These are phyloP conservation scores for Cunninghamia lanceolata DNA, from an alignment of 75 land plant species.

Conservation along the genomic window DNA sequence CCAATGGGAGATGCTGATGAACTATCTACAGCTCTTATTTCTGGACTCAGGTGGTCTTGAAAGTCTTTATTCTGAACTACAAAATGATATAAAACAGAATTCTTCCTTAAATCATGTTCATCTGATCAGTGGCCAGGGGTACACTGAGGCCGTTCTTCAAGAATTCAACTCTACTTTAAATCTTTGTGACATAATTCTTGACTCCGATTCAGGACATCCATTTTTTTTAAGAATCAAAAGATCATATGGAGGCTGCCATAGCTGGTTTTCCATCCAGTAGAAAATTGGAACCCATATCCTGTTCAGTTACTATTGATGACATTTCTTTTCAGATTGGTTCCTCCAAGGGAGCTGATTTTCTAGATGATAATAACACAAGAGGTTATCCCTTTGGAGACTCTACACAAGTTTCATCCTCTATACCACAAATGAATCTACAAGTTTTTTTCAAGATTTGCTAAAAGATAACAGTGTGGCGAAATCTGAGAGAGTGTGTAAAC, in stretches of 20 bases:
- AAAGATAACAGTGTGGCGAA: conserved; percentile 7
- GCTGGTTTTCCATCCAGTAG: conserved; percentile 9
- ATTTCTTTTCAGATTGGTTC: background rate
- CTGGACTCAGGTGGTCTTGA: background rate
- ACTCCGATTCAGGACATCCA: background rate
- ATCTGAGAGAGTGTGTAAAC: conserved; percentile 8
- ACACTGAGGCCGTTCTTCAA: conserved; percentile 1
- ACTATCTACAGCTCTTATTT: conserved; percentile 18
- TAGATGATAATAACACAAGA: background rate
- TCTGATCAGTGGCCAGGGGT: background rate
- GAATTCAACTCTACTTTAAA: background rate
- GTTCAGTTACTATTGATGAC: conserved; percentile 1
- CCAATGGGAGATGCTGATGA: conserved; percentile 29
- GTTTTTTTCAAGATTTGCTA: conserved; percentile 9
- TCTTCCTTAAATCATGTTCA: too few relatives aligned
- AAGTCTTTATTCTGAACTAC: background rate
- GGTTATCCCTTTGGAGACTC: background rate
- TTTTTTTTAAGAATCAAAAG: background rate
- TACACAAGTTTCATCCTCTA: conserved; percentile 1
- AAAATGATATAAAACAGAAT: too few relatives aligned
- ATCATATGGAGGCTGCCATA: conserved; percentile 16
- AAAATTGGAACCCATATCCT: background rate
- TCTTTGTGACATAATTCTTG: background rate
- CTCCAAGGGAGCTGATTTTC: background rate
- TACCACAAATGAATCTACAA: background rate